Base-by-base conservation (phyloP, 305 asterid genomes). In the Striga hermonthica region DNA sequence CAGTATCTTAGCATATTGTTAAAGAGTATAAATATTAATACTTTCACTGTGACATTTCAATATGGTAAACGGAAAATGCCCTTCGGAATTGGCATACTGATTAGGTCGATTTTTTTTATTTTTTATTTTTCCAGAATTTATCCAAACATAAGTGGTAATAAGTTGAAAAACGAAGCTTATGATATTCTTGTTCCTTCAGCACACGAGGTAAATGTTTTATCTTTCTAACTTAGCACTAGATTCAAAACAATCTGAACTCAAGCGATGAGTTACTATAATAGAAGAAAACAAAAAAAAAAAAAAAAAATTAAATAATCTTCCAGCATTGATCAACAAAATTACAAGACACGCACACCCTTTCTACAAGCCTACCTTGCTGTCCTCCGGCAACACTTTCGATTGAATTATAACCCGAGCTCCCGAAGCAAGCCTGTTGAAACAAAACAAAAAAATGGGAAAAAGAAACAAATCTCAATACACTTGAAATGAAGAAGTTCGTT, bases 331-430 rank as follows among this genome's bases (percentile, higher is more conserved):
- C n/a, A 22, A 22, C 31, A 22, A 22, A 22, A 55, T 9, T 55
- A 56, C 14, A 39, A 34, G 35, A 16, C 53, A 61, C 9, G 57
- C 53, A 61, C 9, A 53, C 53, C 71, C 59, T 31, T 49, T 56
- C 54, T 52, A 52, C 6, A 9, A 66, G 41, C 61, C 66, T 38
- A 75, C 78, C 57, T 73, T 77, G 14, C 73, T 39, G 41, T 82
- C 83, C n/a, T 82, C 83, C n/a, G 67, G 60, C 50, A 81, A 71
- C 75, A 73, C 79, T 61, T 70, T 75, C 49, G 95, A 81, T 64
- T 90, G 89, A 68, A 90, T 90, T 83, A 93, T 86, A 82, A 90
- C 84, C 86, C 94, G 88, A 82, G 97, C 96, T 84, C 99, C 99
- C 70, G 96, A 90, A 84, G 97, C 87, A 86, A 93, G 97, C 95